Evolutionary conservation across 164 flowering plant genomes (phyloP).

Genomic region (Aristolochia contorta): DNA sequence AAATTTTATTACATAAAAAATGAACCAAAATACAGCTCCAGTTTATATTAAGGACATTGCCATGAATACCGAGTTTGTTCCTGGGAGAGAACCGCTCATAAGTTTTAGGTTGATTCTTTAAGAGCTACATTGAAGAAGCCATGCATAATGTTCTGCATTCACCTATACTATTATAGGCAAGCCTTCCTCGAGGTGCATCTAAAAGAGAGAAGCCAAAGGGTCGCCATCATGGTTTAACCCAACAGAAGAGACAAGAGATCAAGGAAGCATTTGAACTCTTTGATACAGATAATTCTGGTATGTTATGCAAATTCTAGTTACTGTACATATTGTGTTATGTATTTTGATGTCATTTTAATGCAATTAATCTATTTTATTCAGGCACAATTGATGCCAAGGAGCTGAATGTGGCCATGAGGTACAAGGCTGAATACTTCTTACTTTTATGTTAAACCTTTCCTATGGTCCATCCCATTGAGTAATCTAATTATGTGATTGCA

Average conservation of each 20-base stretch:
- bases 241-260: constrained; percentile 85
- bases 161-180: constrained; percentile 23
- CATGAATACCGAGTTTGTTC: no score
- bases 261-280: constrained; percentile 93
- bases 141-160: no score
- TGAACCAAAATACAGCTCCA: no score
- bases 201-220: constrained; percentile 61
- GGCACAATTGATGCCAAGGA: constrained; percentile 98
- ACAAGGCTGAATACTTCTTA: constrained; percentile 1
- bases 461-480: not conserved
- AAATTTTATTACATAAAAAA: no score
- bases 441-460: not conserved
- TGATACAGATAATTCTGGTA: constrained; percentile 96
- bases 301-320: not conserved
- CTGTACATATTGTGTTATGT: not conserved
- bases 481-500: constrained; percentile 24
- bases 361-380: constrained; percentile 7
- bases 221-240: constrained; percentile 64
- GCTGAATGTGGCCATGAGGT: constrained; percentile 99
- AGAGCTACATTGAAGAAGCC: no score
- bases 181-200: constrained; percentile 34
- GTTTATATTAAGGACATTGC: no score
- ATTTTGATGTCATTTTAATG: not conserved
- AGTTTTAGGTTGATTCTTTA: no score
- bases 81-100: no score